Evolutionary conservation across 2,329 filamentous ascomycete species (phyloP).

Genomic region (Beauveria brongniartii): DNA sequence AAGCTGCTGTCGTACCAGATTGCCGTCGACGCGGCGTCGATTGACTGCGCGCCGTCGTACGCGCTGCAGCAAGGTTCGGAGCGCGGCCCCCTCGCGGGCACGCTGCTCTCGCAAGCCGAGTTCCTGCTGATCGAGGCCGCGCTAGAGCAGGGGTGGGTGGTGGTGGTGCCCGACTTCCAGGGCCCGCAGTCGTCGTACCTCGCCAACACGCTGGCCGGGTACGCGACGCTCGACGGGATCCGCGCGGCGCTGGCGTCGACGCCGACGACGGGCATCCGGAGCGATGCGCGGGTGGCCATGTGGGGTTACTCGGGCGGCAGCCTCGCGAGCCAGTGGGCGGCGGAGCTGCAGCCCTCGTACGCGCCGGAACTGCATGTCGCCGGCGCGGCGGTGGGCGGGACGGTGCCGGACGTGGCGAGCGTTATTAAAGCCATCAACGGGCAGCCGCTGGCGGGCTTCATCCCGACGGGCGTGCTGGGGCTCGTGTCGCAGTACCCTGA

Average conservation of each 20-base stretch:
- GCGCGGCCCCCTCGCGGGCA: conserved; percentile 26
- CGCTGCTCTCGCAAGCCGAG: conserved; percentile 15
- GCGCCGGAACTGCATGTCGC: neutral
- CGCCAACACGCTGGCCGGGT: conserved; percentile 4
- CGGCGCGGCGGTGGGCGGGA: conserved; percentile 3
- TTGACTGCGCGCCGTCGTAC: conserved; percentile 25
- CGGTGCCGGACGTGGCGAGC: neutral
- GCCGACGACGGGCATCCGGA: conserved; percentile 17
- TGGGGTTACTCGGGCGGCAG: conserved; percentile 24
- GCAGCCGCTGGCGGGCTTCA: neutral
- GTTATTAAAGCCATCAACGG: conserved; percentile 1
- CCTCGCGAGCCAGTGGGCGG: conserved; percentile 4
- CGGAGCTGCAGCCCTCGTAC: conserved; percentile 6
- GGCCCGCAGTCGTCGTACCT: conserved; percentile 5
- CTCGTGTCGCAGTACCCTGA: conserved; percentile 5
- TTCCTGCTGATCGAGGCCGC: conserved; percentile 3
- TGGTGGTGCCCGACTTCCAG: conserved; percentile 14
- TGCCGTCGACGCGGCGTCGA: conserved; percentile 29
- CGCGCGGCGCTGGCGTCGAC: neutral
- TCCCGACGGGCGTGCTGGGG: conserved; percentile 1
- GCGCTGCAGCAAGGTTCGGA: conserved; percentile 14
- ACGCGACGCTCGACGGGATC: conserved; percentile 3
- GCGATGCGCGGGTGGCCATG: conserved; percentile 27
- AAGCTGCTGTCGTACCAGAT: conserved; percentile 35
- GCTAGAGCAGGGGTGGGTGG: conserved; percentile 5